These are phyloP conservation scores for Allomyces macrogynus DNA, from an alignment of 192 early-diverging fungal species.

Conservation along the genomic window DNA sequence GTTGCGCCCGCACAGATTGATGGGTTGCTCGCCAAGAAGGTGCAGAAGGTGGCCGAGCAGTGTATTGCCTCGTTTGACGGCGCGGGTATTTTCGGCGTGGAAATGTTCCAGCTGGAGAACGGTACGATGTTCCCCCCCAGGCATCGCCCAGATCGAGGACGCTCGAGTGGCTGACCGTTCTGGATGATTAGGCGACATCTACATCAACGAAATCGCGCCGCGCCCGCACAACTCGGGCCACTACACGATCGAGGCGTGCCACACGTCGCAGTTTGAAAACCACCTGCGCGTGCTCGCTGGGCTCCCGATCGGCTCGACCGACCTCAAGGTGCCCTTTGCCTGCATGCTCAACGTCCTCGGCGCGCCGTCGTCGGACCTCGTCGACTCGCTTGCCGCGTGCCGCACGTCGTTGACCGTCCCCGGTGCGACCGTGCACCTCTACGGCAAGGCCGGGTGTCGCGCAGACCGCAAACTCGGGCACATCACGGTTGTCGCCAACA, in stretches of 20 bases:
- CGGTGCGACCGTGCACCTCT: slow-evolving; percentile 79
- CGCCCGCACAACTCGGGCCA: slow-evolving; percentile 99
- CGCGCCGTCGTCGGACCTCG: slow-evolving; percentile 24
- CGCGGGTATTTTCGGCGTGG: slow-evolving; percentile 90
- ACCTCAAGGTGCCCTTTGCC: slow-evolving; percentile 75
- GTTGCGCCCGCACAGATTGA: slow-evolving; percentile 93
- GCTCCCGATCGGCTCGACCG: slow-evolving; percentile 67
- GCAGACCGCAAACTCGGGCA: slow-evolving; percentile 95
- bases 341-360: slow-evolving; percentile 96
- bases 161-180: too few relatives aligned
- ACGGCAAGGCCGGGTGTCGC: slow-evolving; percentile 80
- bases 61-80: slow-evolving; percentile 53
- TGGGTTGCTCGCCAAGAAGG: slow-evolving; percentile 44
- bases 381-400: slow-evolving; percentile 42
- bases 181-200: slow-evolving; percentile 55
- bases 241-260: slow-evolving; percentile 92
- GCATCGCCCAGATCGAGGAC: neutral
- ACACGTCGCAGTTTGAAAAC: slow-evolving; percentile 95
- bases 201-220: slow-evolving; percentile 96
- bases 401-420: slow-evolving; percentile 48
- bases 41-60: slow-evolving; percentile 63
- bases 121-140: slow-evolving; percentile 20
- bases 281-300: slow-evolving; percentile 78
- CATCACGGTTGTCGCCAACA: slow-evolving; percentile 76
- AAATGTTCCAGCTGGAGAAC: slow-evolving; percentile 85